Evolutionary conservation across 768 basidiomycete genomes (phyloP), one percentile per base, ranked within the genome.

Genomic region (Symmetrospora coprosmae): DNA sequence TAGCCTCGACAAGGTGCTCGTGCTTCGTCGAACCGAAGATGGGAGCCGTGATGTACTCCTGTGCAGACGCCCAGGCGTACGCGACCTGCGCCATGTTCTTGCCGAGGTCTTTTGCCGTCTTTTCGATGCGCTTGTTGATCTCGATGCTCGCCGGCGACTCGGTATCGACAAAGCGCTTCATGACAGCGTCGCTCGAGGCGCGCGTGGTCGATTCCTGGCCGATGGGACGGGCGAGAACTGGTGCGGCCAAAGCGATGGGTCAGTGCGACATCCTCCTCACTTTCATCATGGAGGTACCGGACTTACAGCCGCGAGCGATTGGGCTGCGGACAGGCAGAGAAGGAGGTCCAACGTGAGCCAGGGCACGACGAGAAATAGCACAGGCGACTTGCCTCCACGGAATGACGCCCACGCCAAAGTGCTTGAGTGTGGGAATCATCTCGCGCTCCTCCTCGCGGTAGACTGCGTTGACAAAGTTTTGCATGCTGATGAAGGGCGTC

Each of bases 381-480:
- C 9, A 38, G 23, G 34, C 79, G 17, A 81, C 75, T 0, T 80
- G 79, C 7, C 78, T 79, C 80, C 81, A 82, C 0, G 80, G 79
- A 48, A 81, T 80, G 19, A 75, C 70, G 0, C 79, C 81, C 25
- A 79, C 78, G 31, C 79, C 79, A 40, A 60, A 63, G 34, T 59
- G 50, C 21, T 52, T 28, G 16, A 53, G 30, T 7, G 56, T 58
- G 21, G 61, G 62, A 17, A 52, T 25, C 64, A 62, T 62, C 43
- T 64, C 60, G 2, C 55, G 33, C 46, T 65, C 61, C 37, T 59
- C 40, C 28, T 52, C 38, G 19, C 53, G 60, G 49, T 69, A 68
- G 34, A 64, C 47, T 0, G 67, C 39, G n/a, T 64, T 39, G 38
- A 43, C 34, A 35, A 66, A 66, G 60, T 69, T 65, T 46, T 70